Evolutionary conservation across 2,329 filamentous ascomycete genomes (phyloP).

Genomic region (Fonsecaea pedrosoi): DNA sequence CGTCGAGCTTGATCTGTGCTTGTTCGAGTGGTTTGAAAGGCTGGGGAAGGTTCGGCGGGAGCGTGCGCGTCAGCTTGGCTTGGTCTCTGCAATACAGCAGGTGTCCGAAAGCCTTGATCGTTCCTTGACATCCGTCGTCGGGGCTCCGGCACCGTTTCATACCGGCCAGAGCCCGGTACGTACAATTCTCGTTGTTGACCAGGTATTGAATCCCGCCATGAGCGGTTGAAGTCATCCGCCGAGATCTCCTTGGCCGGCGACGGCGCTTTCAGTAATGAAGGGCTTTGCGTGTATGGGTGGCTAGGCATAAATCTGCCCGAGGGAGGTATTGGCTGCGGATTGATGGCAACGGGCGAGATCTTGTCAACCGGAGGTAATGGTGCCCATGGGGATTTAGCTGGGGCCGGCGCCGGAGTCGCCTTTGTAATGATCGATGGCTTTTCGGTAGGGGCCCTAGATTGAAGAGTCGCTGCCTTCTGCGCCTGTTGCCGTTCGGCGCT

Average conservation of each 20-base stretch:
- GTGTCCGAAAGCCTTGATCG: constrained; percentile 72
- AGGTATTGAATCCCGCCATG: constrained; percentile 74
- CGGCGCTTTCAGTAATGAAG: constrained; percentile 78
- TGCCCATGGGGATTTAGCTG: constrained; percentile 92
- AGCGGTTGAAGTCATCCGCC: constrained; percentile 89
- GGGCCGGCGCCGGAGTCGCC: constrained; percentile 61
- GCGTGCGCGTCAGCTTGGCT: constrained; percentile 65
- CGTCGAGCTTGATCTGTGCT: constrained; percentile 73
- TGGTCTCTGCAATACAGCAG: constrained; percentile 78
- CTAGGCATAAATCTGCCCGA: constrained; percentile 62
- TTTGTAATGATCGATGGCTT: constrained; percentile 57
- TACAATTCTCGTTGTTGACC: constrained; percentile 77
- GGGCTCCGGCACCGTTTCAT: constrained; percentile 81
- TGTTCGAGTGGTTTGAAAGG: constrained; percentile 80
- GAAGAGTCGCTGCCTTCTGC: constrained; percentile 50
- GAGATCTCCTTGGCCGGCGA: constrained; percentile 79
- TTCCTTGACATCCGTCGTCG: constrained; percentile 73
- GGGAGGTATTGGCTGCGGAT: constrained; percentile 55
- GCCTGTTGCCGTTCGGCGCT: constrained; percentile 54
- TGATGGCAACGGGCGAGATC: constrained; percentile 71
- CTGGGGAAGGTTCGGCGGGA: constrained; percentile 81
- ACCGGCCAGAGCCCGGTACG: constrained; percentile 93
- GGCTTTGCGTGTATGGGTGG: constrained; percentile 57
- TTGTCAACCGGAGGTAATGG: constrained; percentile 83
- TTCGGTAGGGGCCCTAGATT: constrained; percentile 45